phyloP scores from a whole-genome alignment of 1,284 basidiomycete genomes.

The Exsudoporus floridanus region DNA sequence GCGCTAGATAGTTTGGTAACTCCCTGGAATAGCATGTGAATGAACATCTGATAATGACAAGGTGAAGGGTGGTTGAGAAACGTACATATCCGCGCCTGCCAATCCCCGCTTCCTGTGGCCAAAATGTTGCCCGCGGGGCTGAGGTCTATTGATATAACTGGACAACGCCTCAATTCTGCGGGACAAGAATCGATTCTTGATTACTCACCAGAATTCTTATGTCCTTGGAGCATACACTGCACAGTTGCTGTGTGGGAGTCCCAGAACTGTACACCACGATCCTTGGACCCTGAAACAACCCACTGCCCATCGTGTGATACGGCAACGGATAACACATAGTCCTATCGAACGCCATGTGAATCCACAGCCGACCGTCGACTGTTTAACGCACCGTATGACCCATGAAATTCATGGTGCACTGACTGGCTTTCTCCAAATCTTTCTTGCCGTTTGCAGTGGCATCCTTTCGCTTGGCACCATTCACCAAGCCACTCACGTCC shows the following conservation, averaged over 20 bases:
- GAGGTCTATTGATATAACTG: constrained; percentile 84
- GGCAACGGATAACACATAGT: constrained; percentile 78
- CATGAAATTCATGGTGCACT: constrained; percentile 75
- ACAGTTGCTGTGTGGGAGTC: constrained; percentile 72
- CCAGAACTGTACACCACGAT: constrained; percentile 89
- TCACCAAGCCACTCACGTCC: constrained; percentile 64
- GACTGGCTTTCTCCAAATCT: constrained; percentile 38
- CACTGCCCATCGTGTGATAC: constrained; percentile 84
- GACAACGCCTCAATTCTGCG: constrained; percentile 16
- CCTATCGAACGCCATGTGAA: constrained; percentile 39
- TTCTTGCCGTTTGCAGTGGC: constrained; percentile 38
- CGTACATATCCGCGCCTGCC: constrained; percentile 77
- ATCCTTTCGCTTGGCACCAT: constrained; percentile 42
- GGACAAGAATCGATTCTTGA: neutral
- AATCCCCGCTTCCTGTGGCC: constrained; percentile 87
- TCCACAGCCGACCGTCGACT: neutral
- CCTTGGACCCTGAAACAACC: constrained; percentile 90
- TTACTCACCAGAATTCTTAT: constrained; percentile 75
- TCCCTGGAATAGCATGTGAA: constrained; percentile 20
- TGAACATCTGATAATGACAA: constrained; percentile 4
- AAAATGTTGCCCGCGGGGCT: constrained; percentile 73
- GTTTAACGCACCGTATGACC: constrained; percentile 73
- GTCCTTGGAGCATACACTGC: constrained; percentile 85
- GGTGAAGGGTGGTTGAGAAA: constrained; percentile 13
- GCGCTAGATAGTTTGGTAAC: constrained; percentile 32